phyloP scores from a whole-genome alignment of 2,329 filamentous ascomycete species.

The Escovopsis sp. region DNA sequence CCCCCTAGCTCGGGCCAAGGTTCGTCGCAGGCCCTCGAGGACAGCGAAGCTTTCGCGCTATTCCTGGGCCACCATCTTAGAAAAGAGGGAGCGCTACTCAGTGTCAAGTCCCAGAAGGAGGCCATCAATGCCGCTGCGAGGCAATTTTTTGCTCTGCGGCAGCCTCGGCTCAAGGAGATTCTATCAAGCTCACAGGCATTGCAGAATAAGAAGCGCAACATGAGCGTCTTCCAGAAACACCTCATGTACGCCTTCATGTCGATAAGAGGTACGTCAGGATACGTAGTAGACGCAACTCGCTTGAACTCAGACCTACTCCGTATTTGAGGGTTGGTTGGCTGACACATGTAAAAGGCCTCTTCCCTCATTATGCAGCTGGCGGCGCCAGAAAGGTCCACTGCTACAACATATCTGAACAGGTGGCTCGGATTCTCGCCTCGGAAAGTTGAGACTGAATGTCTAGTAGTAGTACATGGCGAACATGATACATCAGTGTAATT shows the following conservation, averaged over 20 bases:
- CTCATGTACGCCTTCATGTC: slow-evolving; percentile 9
- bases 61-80: slow-evolving; percentile 8
- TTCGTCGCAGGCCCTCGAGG: slow-evolving; percentile 10
- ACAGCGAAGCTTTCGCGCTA: slow-evolving; percentile 8
- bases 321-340: not conserved
- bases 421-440: slow-evolving; percentile 5
- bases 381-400: slow-evolving; percentile 2
- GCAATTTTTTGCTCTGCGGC: slow-evolving; percentile 9
- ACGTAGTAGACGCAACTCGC: no score
- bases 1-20: slow-evolving; percentile 10
- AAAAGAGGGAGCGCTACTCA: not conserved
- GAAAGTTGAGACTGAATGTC: not conserved
- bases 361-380: slow-evolving; percentile 5
- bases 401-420: slow-evolving; percentile 10
- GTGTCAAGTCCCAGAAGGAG: slow-evolving; percentile 1
- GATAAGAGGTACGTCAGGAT: slow-evolving; percentile 7
- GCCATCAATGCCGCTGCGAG: slow-evolving; percentile 7
- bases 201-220: slow-evolving; percentile 9
- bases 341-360: slow-evolving; percentile 6
- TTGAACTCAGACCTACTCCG: no score
- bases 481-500: no score
- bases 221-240: slow-evolving; percentile 7
- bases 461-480: no score
- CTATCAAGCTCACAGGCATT: slow-evolving; percentile 5
- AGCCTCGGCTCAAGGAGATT: slow-evolving; percentile 9